Evolutionary conservation across 495 filamentous ascomycete species (phyloP).

Genomic region (Acidomyces sp.): DNA sequence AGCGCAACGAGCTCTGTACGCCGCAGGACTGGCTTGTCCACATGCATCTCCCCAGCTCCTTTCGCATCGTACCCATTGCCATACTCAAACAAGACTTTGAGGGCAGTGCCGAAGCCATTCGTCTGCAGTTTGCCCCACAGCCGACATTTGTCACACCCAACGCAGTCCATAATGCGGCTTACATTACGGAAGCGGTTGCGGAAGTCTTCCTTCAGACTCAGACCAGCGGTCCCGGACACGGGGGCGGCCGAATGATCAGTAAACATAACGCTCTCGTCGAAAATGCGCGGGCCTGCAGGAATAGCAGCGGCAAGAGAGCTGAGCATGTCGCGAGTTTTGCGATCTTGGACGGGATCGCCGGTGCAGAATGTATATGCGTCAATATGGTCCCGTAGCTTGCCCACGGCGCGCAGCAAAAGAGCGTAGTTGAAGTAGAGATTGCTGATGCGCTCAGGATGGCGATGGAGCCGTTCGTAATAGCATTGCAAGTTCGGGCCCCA

Average conservation of each 20-base stretch:
- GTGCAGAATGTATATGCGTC: constrained; percentile 81
- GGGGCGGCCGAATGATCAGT: constrained; percentile 47
- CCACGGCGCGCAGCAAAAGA: constrained; percentile 73
- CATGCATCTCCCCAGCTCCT: no score
- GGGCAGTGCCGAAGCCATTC: constrained; percentile 81
- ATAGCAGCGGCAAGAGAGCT: constrained; percentile 53
- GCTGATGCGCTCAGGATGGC: constrained; percentile 77
- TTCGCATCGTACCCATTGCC: constrained; percentile 55
- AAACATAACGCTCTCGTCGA: constrained; percentile 94
- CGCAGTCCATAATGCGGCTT: constrained; percentile 92
- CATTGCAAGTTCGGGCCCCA: constrained; percentile 89
- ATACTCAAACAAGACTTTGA: constrained; percentile 94
- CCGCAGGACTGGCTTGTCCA: constrained; percentile 62
- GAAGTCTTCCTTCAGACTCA: constrained; percentile 83
- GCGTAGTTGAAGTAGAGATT: constrained; percentile 99
- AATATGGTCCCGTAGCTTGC: constrained; percentile 79
- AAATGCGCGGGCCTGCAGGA: constrained; percentile 60
- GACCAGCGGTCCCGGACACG: no score
- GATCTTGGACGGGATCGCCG: constrained; percentile 67
- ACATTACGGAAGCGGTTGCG: constrained; percentile 94
- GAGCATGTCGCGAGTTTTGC: constrained; percentile 64
- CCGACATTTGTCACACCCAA: constrained; percentile 95
- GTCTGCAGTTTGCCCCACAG: constrained; percentile 98
- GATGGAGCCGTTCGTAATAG: constrained; percentile 72
- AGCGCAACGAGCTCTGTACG: constrained; percentile 87